Conservation (phyloP, 2,329 filamentous ascomycete genomes). For the Grosmannia serpens region DNA sequence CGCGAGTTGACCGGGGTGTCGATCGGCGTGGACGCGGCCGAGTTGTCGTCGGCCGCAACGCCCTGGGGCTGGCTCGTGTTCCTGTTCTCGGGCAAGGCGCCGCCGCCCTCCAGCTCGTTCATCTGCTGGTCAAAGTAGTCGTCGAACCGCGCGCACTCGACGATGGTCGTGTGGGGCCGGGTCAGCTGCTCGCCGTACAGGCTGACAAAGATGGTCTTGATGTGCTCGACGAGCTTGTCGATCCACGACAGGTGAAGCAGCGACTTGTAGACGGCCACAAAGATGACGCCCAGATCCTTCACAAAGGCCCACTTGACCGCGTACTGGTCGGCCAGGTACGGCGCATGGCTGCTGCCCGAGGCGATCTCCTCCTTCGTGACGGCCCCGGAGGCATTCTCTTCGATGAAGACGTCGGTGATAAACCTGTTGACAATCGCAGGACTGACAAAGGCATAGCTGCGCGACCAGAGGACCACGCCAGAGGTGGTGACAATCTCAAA, state of each 20-base stretch:
- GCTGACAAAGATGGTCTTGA: slow-evolving; percentile 81
- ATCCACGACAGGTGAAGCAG: slow-evolving; percentile 94
- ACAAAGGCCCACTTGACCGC: slow-evolving; percentile 87
- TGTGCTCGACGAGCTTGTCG: slow-evolving; percentile 90
- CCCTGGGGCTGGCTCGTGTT: not conserved
- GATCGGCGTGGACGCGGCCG: slow-evolving; percentile 58
- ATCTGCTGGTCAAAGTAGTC: slow-evolving; percentile 92
- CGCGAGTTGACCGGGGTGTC: slow-evolving; percentile 66
- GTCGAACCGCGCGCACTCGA: slow-evolving; percentile 73
- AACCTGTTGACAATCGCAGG: slow-evolving; percentile 83
- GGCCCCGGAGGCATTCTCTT: slow-evolving; percentile 63
- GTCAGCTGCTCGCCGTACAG: slow-evolving; percentile 82
- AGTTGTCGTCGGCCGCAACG: slow-evolving; percentile 24
- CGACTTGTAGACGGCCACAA: slow-evolving; percentile 95
- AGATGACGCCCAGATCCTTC: slow-evolving; percentile 89
- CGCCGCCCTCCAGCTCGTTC: slow-evolving; percentile 56
- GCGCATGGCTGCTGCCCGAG: slow-evolving; percentile 44
- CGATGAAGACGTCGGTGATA: slow-evolving; percentile 94
- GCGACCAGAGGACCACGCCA: slow-evolving; percentile 93
- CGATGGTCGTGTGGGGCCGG: slow-evolving; percentile 63
- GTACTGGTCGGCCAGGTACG: slow-evolving; percentile 85
- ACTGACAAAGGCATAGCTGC: slow-evolving; percentile 69
- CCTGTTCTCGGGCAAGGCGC: not conserved
- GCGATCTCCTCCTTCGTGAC: slow-evolving; percentile 46
- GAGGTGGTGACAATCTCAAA: slow-evolving; percentile 96